Base-by-base conservation (phyloP, 345 rosid species). In the Eucalyptus cladocalyx region DNA sequence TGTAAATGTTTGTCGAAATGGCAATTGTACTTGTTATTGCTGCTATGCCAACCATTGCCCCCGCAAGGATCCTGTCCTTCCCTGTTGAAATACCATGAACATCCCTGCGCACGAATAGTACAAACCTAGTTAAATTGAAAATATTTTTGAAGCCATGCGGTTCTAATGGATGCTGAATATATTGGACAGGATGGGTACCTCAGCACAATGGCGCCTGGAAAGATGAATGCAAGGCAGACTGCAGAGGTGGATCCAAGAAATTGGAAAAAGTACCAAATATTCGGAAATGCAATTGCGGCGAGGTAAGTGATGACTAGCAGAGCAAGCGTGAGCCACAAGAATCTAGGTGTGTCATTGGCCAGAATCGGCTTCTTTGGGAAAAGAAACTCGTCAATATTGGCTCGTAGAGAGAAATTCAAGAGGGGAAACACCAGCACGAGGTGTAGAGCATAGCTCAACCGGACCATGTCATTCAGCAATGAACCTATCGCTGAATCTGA, bases 171-270 rank as follows among this genome's bases (percentile, higher is more conserved):
- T 51, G 86, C 40, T 40, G 13, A 30, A 32, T 26, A 28, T 8
- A 80, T 50, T 40, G 42, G 42, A 86, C 43, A 53, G 67, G 37
- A 47, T 72, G 37, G 53, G 34, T 93, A 97, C 99, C 97, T 95
- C 56, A 96, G 88, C 85, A 94, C 98, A 86, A 97, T 95, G 15
- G 94, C 95, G 42, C 94, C 98, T 1, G 99, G 99, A 88, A 97
- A 97, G 89, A 97, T 96, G 94, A 97, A 96, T 43, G 95, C 96
- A 19, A 97, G 95, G 88, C 93, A 94, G 67, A 97, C 98, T 9
- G 97, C 96, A 30, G 97, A 88, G 50, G 99, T 96, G 60, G 99
- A 96, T 92, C 99, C 99, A 87, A 96, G 17, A 92, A 96, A 95
- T 93, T 96, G 99, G 86, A 97, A 97, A 90, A 95, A 91, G 90